phyloP scores from a whole-genome alignment of 2,329 filamentous ascomycete species.

The Botrytis squamosa region DNA sequence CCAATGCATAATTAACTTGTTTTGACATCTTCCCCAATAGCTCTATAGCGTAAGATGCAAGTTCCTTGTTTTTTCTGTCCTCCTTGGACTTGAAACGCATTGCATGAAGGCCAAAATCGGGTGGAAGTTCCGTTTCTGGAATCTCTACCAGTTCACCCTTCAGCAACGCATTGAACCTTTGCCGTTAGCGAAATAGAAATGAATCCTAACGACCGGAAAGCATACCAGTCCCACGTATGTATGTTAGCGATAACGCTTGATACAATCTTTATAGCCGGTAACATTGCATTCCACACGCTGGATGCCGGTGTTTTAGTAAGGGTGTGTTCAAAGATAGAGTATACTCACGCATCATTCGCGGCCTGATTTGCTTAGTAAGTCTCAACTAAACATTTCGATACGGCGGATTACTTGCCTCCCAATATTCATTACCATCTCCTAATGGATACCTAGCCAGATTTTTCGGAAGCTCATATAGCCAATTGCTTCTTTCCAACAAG shows the following conservation, averaged over 20 bases:
- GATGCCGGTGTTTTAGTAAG: not conserved
- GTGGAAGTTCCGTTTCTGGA: not conserved
- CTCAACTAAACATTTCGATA: not conserved
- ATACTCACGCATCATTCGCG: conserved; percentile 9
- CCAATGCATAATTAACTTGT: not conserved
- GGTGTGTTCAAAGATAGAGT: not conserved
- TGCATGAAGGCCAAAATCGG: not conserved
- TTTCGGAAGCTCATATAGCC: not conserved
- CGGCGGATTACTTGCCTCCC: conserved; percentile 7
- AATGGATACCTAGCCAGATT: not conserved
- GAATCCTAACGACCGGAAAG: not conserved
- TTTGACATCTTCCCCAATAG: not conserved
- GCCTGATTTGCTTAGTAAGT: not conserved
- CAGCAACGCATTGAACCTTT: conserved; percentile 1
- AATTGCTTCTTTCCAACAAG: not conserved
- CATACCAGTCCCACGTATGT: conserved; percentile 7
- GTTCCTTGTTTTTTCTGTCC: not conserved
- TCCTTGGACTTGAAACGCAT: not conserved
- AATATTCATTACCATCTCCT: conserved; percentile 11
- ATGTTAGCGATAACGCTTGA: not conserved
- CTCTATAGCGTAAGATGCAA: not conserved
- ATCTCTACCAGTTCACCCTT: not conserved
- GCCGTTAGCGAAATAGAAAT: not conserved
- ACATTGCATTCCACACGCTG: conserved; percentile 3
- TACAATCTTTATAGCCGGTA: not conserved